A percentile compares a stretch with the other conserved stretches of the same genome.
These are phyloP conservation scores for Histomonas meleagridis DNA, from an alignment of 208 protist species.

Conservation along the genomic window DNA sequence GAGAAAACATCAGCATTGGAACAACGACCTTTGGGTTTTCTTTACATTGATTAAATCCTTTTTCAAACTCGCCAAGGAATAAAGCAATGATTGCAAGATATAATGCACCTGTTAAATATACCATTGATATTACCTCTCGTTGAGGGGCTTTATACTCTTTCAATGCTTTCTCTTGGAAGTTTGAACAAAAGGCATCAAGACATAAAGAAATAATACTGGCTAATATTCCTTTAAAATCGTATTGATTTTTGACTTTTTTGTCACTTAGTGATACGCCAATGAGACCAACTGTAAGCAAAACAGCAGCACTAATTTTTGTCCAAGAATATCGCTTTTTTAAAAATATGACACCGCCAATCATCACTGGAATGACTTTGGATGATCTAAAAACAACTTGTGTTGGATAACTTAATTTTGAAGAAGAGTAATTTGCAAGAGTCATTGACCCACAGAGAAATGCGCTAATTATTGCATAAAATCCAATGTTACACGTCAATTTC, in stretches of 20 bases:
- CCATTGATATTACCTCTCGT: conserved; percentile 21
- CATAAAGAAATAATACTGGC: neutral
- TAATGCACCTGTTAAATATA: neutral
- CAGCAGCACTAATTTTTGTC: neutral
- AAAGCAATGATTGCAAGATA: neutral
- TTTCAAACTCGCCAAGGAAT: neutral
- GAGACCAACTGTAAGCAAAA: neutral
- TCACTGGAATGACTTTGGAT: neutral
- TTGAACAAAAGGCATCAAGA: neutral
- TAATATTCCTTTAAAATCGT: neutral
- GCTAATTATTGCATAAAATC: neutral
- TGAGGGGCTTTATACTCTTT: neutral
- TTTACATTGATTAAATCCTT: neutral
- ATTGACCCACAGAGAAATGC: neutral
- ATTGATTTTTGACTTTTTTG: conserved; percentile 9
- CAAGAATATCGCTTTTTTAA: neutral
- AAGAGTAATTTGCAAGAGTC: neutral
- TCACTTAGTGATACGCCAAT: neutral
- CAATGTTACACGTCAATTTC: neutral
- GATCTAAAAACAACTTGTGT: neutral
- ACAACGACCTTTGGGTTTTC: neutral
- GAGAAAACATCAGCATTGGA: neutral
- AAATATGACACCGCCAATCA: conserved; percentile 10
- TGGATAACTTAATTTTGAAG: neutral
- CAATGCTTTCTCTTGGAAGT: neutral